Conservation (phyloP, 2,329 filamentous ascomycete species). For the Diaporthe aspalathi region DNA sequence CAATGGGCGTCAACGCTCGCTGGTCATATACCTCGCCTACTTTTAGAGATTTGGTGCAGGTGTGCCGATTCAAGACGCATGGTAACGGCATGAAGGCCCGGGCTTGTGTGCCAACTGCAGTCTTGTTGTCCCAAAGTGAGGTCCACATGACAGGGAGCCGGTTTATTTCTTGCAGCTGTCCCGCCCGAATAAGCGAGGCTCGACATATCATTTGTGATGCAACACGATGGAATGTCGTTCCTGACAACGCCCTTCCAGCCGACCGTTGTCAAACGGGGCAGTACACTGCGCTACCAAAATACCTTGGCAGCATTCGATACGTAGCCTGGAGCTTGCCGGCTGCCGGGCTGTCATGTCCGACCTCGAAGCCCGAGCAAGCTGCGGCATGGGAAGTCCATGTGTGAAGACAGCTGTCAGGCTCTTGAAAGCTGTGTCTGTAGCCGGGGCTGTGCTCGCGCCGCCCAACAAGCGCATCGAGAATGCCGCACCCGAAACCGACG, state of each 20-base stretch:
- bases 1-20: constrained; percentile 11
- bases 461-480: constrained; percentile 27
- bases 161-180: neutral
- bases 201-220: neutral
- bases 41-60: constrained; percentile 2
- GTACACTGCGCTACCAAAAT: constrained; percentile 29
- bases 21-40: constrained; percentile 19
- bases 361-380: constrained; percentile 25
- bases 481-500: neutral
- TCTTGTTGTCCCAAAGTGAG: constrained; percentile 22
- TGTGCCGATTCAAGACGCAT: constrained; percentile 22
- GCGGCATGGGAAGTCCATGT: constrained; percentile 21
- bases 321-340: constrained; percentile 27
- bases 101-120: constrained; percentile 30
- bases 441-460: constrained; percentile 8
- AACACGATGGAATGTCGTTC: constrained; percentile 18
- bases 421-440: neutral
- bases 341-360: constrained; percentile 34
- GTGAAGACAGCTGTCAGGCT: constrained; percentile 17
- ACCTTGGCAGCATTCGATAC: constrained; percentile 15
- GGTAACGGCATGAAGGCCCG: constrained; percentile 31
- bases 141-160: constrained; percentile 32
- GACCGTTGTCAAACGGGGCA: constrained; percentile 8
- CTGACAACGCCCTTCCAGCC: constrained; percentile 6
- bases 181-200: constrained; percentile 5